Evolutionary conservation across 2,329 filamentous ascomycete genomes (phyloP), one percentile per base, ranked within the genome.

Genomic region (Akanthomyces muscarius): DNA sequence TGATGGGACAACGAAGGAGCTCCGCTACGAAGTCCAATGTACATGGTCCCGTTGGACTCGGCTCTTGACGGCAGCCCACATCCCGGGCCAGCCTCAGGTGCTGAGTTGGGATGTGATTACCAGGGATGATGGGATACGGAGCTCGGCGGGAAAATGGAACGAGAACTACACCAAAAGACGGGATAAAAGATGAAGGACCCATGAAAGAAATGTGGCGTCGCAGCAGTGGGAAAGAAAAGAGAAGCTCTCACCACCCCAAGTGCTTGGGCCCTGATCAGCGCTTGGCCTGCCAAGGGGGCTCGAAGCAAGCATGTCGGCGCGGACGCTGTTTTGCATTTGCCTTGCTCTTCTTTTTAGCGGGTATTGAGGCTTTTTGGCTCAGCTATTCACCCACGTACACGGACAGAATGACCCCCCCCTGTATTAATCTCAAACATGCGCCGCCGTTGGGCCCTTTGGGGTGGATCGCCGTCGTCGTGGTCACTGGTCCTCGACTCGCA

Each of bases 351-450:
- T 36, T 53, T 53, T 53, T 23, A 38, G 51, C n/a, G 51, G 51
- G 51, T 23, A 53, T 28, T 48, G 45, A 48, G 45, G 45, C 45
- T 48, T 23, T 25, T 1, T 16, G 18, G 18, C 48, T 51, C 48
- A 51, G 48, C 48, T 51, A 14, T 36, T 33, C 13, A 41, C 13
- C 38, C n/a, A 38, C 13, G 11, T 54, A 14, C 51, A 13, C 38
- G 33, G 11, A 25, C 51, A 38, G 51, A 25, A 11, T 18, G 11
- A 14, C 13, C 23, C 42, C 56, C 21, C 47, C 48, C 38, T 52
- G 57, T 33, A 52, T 61, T 61, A 53, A 61, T 61, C 58, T 61
- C 58, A 61, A 61, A 61, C 58, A 61, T 36, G 48, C 38, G 25
- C 23, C 21, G 33, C 36, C 23, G 57, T 52, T 52, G 45, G 47